These are phyloP conservation scores for Diophrys appendiculata DNA, from an alignment of 73 alveolate species.

Conservation along the genomic window DNA sequence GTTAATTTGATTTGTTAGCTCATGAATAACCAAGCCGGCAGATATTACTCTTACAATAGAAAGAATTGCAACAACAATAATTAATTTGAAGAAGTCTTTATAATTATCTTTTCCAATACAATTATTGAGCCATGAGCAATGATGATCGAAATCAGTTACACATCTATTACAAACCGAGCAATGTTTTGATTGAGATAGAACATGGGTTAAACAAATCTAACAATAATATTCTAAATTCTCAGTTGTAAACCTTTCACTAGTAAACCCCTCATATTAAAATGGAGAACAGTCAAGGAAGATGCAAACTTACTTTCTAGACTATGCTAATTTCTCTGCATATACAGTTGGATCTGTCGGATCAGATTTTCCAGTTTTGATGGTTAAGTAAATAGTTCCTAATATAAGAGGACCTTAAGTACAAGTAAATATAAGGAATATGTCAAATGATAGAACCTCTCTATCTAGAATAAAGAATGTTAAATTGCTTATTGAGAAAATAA, in stretches of 20 bases:
- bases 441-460: too few species aligned
- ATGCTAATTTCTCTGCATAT: background rate
- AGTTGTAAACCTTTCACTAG: too few species aligned
- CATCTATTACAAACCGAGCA: slow-evolving; percentile 83
- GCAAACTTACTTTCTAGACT: too few species aligned
- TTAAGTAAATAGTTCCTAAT: too few species aligned
- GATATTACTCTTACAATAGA: background rate
- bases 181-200: slow-evolving; percentile 54
- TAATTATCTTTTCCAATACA: slow-evolving; percentile 85
- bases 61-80: background rate
- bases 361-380: too few species aligned
- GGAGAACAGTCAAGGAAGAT: too few species aligned
- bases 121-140: slow-evolving; percentile 85
- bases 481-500: too few species aligned
- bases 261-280: too few species aligned
- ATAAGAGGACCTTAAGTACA: too few species aligned
- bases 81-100: slow-evolving; percentile 20
- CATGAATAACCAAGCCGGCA: background rate
- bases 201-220: slow-evolving; percentile 8
- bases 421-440: too few species aligned
- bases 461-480: too few species aligned
- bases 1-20: background rate
- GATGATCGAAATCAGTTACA: slow-evolving; percentile 80
- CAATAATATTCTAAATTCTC: slow-evolving; percentile 21
- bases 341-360: background rate